Evolutionary conservation across 2,329 filamentous ascomycete genomes (phyloP), one percentile per base, ranked within the genome.

Genomic region (Pseudogymnoascus sp.): DNA sequence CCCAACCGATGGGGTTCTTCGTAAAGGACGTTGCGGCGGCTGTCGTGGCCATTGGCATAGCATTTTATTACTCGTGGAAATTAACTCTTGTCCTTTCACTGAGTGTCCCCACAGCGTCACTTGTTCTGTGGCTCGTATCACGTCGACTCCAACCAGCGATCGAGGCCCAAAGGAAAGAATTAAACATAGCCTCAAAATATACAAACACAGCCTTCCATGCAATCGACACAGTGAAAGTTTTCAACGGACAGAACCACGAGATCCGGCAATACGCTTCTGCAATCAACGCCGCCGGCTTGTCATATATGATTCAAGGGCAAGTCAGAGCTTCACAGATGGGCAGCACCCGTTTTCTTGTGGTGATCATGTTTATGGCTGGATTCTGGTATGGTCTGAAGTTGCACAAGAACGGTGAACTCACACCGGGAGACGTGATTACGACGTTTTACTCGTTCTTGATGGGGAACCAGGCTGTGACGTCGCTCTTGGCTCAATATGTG

Each of bases 151-250:
- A 88, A 35, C 76, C 81, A 2, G 85, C 85, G 10, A 86, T 93
- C n/a, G 79, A 83, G 66, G 77, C 77, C 1, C 92, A 97, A 69
- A 86, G 89, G 63, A 74, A 75, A 1, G 82, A 87, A 63, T 81
- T 96, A 0, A 83, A 84, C 1, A 77, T 81, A 59, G 90, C 91
- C 0, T 87, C 91, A 0, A 93, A 91, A 70, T 79, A 86, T 63
- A 83, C 86, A 1, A 86, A 84, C 8, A 88, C 85, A 10, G 86
- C 90, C 0, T 81, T 95, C 8, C 79, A 80, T 1, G 86, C 84
- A 2, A 93, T 97, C 40, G 91, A 96, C 65, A 84, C 90, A 0
- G 91, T 97, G 70, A 97, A 97, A 73, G 87, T 86, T 61, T 92
- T 89, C 75, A 92, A 93, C 68, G 90, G 88, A 0, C 83, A 91